Conservation (phyloP, 495 filamentous ascomycete genomes). For the Penicillium arizonense region DNA sequence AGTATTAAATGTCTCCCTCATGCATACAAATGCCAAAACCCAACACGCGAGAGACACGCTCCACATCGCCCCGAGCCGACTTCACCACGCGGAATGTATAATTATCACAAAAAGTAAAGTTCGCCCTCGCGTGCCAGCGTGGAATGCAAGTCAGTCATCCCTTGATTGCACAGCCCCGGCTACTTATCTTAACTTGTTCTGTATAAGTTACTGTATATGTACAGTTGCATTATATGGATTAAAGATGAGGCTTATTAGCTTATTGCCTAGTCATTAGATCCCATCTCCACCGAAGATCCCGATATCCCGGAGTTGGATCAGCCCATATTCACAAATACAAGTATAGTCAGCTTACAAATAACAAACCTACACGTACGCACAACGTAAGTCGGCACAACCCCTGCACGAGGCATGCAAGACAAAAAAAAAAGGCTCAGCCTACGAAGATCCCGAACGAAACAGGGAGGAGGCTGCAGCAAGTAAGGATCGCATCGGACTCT, state of each 20-base stretch:
- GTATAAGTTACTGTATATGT: background rate
- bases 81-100: conserved; percentile 15
- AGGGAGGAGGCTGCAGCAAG: background rate
- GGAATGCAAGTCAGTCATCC: conserved; percentile 28
- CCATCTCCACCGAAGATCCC: no score
- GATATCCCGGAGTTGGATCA: background rate
- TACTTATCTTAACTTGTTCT: no score
- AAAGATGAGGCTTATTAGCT: background rate
- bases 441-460: background rate
- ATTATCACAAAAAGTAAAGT: background rate
- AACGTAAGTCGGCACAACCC: background rate
- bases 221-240: background rate
- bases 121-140: conserved; percentile 9
- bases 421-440: background rate
- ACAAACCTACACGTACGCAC: background rate
- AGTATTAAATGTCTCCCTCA: conserved; percentile 2
- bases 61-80: conserved; percentile 26
- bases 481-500: conserved; percentile 16
- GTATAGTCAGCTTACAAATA: background rate
- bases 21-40: conserved; percentile 15
- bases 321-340: background rate
- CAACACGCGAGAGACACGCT: conserved; percentile 18
- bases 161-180: conserved; percentile 31
- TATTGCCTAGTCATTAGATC: background rate
- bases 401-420: conserved; percentile 13